A percentile compares a stretch with the other conserved stretches of the same genome.
Evolutionary conservation across 1,284 basidiomycete species (phyloP).

Genomic region (Retiboletus flavoniger): DNA sequence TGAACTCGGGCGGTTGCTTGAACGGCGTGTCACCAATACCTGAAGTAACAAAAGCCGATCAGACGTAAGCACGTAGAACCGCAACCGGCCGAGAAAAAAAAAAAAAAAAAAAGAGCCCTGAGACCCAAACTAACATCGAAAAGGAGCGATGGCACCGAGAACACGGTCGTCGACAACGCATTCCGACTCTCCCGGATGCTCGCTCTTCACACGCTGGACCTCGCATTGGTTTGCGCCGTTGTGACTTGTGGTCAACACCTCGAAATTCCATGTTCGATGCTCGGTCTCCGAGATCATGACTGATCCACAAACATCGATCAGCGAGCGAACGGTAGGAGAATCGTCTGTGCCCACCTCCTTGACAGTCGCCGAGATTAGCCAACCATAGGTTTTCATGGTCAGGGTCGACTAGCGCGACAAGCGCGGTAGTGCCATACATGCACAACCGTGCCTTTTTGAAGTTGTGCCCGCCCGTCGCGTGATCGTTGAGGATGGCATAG

Average conservation of each 20-base stretch:
- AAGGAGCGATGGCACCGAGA: slow-evolving; percentile 68
- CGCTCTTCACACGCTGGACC: slow-evolving; percentile 53
- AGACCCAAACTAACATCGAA: slow-evolving; percentile 52
- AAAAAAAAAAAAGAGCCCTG: not conserved
- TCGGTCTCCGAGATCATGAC: slow-evolving; percentile 51
- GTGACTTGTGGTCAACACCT: slow-evolving; percentile 57
- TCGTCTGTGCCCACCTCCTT: slow-evolving; percentile 50
- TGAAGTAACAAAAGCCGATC: slow-evolving; percentile 27
- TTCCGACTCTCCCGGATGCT: slow-evolving; percentile 65
- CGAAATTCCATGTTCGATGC: slow-evolving; percentile 50
- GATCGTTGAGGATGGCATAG: slow-evolving; percentile 58
- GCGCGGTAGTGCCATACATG: slow-evolving; percentile 72
- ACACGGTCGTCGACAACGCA: slow-evolving; percentile 61
- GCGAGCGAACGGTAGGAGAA: not conserved
- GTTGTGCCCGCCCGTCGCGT: slow-evolving; percentile 54
- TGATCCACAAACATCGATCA: slow-evolving; percentile 24
- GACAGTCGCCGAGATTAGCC: slow-evolving; percentile 71
- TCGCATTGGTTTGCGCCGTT: slow-evolving; percentile 63
- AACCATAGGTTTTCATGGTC: slow-evolving; percentile 65
- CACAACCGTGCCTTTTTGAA: slow-evolving; percentile 63
- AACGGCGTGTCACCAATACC: slow-evolving; percentile 70
- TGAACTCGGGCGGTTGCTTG: slow-evolving; percentile 68
- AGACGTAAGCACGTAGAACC: slow-evolving; percentile 7
- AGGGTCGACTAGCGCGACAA: slow-evolving; percentile 67
- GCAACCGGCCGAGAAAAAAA: slow-evolving; percentile 1